phyloP scores from a whole-genome alignment of 1,284 basidiomycete genomes.

The Abortiporus biennis region DNA sequence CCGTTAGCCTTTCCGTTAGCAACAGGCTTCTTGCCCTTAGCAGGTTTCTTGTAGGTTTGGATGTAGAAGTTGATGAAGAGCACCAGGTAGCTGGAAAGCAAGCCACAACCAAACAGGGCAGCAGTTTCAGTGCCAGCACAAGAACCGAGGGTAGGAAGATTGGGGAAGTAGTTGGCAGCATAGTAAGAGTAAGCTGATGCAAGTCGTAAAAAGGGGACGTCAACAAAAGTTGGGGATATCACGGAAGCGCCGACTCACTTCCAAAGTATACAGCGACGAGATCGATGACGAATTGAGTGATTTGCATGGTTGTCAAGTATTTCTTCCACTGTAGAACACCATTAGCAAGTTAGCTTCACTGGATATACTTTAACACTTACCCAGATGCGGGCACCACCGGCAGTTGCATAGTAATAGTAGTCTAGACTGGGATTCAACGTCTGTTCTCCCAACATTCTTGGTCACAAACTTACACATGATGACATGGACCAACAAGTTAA shows the following conservation, averaged over 20 bases:
- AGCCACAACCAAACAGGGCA: slow-evolving; percentile 83
- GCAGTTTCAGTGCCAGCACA: slow-evolving; percentile 89
- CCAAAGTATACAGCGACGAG: slow-evolving; percentile 88
- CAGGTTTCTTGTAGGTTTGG: slow-evolving; percentile 73
- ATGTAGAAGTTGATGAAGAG: slow-evolving; percentile 92
- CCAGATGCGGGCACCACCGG: slow-evolving; percentile 94
- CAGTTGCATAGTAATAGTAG: slow-evolving; percentile 97
- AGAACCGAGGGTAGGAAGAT: slow-evolving; percentile 67
- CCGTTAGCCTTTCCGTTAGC: slow-evolving; percentile 28
- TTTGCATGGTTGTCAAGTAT: slow-evolving; percentile 93
- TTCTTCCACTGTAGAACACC: slow-evolving; percentile 81
- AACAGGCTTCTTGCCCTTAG: slow-evolving; percentile 31
- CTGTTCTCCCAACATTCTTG: neutral
- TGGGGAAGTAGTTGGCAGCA: slow-evolving; percentile 53
- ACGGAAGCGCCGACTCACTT: slow-evolving; percentile 49
- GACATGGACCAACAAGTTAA: slow-evolving; percentile 95
- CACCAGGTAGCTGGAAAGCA: slow-evolving; percentile 86
- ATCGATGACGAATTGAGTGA: slow-evolving; percentile 92
- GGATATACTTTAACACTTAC: slow-evolving; percentile 39
- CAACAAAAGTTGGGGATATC: slow-evolving; percentile 11
- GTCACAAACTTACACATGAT: slow-evolving; percentile 82
- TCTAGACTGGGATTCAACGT: slow-evolving; percentile 39
- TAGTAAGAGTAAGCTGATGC: slow-evolving; percentile 79
- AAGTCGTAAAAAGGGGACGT: slow-evolving; percentile 15
- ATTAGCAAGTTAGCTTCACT: slow-evolving; percentile 1